phyloP scores from a whole-genome alignment of 169 alveolate genomes.

The Eimeria nieschulzi region DNA sequence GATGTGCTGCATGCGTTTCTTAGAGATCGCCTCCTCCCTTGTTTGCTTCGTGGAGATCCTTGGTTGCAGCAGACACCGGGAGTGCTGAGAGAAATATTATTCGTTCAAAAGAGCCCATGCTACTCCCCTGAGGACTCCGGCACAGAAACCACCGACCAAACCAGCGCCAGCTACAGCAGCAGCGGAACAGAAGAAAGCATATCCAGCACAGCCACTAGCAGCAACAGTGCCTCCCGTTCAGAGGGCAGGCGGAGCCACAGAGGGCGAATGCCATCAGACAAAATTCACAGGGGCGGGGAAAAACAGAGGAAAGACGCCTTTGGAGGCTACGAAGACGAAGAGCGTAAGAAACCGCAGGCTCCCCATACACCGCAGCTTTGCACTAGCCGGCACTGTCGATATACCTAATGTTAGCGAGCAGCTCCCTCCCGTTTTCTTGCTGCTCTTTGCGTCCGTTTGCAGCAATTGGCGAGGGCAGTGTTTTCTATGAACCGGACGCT shows the following conservation, averaged over 20 bases:
- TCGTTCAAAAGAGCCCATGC: no score
- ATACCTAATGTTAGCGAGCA: no score
- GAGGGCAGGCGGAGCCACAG: no score
- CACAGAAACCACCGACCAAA: not conserved
- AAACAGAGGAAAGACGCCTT: not conserved
- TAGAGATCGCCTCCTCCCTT: not conserved
- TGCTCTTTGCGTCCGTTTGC: no score
- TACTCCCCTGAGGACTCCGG: no score
- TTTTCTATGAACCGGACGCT: not conserved
- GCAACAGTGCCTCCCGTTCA: no score
- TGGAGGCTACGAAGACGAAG: not conserved
- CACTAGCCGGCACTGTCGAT: no score
- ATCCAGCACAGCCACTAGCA: not conserved
- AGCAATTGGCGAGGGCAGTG: not conserved
- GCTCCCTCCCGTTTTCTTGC: no score
- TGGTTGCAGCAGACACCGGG: not conserved
- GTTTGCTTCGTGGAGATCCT: not conserved
- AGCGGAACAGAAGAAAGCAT: not conserved
- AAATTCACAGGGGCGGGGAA: not conserved
- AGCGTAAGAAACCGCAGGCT: not conserved
- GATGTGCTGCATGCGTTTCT: not conserved
- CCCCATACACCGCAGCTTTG: no score
- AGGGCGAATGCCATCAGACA: no score
- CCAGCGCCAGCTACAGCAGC: not conserved
- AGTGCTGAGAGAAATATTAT: not conserved